Conservation (phyloP, 1,284 basidiomycete species). For the Marasmius sp. region DNA sequence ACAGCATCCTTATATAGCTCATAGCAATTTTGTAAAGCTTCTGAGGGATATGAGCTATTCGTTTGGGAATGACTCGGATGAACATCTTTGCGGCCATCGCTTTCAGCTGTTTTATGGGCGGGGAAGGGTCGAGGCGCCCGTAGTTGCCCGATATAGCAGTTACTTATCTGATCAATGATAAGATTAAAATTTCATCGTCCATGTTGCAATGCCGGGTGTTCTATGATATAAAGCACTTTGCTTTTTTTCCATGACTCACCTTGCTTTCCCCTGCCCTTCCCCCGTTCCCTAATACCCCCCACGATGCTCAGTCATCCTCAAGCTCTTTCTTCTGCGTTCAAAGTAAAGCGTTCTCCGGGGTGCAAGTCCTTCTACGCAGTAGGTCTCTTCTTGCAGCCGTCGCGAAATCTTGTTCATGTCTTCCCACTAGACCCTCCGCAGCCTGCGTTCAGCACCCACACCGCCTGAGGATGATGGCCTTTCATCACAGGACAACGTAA, state of each 20-base stretch:
- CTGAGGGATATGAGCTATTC: conserved; percentile 35
- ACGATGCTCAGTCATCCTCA: conserved; percentile 29
- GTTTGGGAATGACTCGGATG: conserved; percentile 20
- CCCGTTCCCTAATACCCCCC: conserved; percentile 11
- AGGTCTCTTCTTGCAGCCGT: conserved; percentile 18
- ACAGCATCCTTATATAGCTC: conserved; percentile 21
- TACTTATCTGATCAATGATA: neutral
- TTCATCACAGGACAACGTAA: conserved; percentile 53
- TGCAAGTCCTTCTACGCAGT: conserved; percentile 68
- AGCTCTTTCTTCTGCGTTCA: conserved; percentile 27
- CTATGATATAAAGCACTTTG: neutral
- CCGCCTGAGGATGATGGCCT: conserved; percentile 43
- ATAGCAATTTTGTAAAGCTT: conserved; percentile 7
- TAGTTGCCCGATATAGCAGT: neutral
- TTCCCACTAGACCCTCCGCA: conserved; percentile 48
- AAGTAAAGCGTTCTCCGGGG: conserved; percentile 34
- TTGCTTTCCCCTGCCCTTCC: conserved; percentile 7
- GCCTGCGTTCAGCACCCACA: conserved; percentile 35
- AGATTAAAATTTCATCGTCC: conserved; percentile 19
- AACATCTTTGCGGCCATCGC: conserved; percentile 7
- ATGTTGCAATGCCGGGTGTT: neutral
- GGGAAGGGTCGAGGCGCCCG: neutral
- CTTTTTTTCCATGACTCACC: conserved; percentile 1
- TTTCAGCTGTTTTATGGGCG: neutral
- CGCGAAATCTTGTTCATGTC: conserved; percentile 6